Base-by-base conservation (phyloP, 805 yeast genomes). In the Hanseniaspora nectarophila region DNA sequence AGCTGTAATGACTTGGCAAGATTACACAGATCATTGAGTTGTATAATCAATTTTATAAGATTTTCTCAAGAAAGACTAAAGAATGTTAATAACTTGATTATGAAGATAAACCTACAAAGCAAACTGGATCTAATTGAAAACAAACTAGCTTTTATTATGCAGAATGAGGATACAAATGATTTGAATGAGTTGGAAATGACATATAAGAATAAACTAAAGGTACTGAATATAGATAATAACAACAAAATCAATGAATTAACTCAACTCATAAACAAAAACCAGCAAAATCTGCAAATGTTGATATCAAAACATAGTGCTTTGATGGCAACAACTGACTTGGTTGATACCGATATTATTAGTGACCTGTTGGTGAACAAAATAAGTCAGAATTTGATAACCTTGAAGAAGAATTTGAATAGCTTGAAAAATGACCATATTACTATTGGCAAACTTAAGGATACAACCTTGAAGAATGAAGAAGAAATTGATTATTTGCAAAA, bases 51-150 rank as follows among this genome's bases (percentile, higher is more conserved):
- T 24, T 49, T 49, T 23, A 39, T 49, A 6, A 33, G 53, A 12
- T 49, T 49, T 20, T 49, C 53, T 12, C 53, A 49, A 20, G 53
- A 49, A 28, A 49, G 53, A 34, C 20, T 49, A 6, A 49, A 49
- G 21, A 38, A 26, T 18, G 46, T 49, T 18, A 39, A 43, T 13
- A 37, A 49, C 18, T 42, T 49, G 29, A 49, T 49, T 12, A 21
- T 32, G 9, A 37, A 42, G 9, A 42, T 49, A 26, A 26, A 49
- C 10, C 28, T 49, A 18, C 44, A 49, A 42, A 34, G n/a, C 12
- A 49, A 34, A 10, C 20, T 49, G 13, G 32, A 26, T 21, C 2
- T 42, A 2, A 20, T 49, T 9, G 33, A 39, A 12, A 20, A 35
- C 5, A 42, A 42, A n/a, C 10, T 49, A 7, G 15, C 16, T 2